Conservation (phyloP, 1,284 basidiomycete genomes). For the Tylopilus orsonianus region DNA sequence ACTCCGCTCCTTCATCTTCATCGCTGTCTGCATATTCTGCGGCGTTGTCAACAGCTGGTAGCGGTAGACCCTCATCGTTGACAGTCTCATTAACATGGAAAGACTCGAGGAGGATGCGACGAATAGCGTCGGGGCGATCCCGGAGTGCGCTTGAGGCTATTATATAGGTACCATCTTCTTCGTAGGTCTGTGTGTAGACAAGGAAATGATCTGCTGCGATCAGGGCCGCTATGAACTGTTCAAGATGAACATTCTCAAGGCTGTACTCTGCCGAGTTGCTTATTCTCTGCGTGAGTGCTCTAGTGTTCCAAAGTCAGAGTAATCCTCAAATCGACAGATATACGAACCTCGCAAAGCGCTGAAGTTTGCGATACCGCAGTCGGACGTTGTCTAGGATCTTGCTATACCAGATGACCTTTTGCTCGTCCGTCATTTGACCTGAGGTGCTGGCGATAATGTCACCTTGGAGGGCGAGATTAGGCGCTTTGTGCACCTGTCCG, state of each 20-base stretch:
- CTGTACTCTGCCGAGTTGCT: conserved; percentile 96
- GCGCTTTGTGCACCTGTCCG: conserved; percentile 24
- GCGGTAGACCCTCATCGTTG: conserved; percentile 49
- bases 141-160: conserved; percentile 84
- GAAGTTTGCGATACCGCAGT: conserved; percentile 90
- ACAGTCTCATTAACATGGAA: conserved; percentile 73
- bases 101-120: conserved; percentile 80
- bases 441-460: conserved; percentile 27
- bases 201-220: conserved; percentile 91
- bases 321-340: conserved; percentile 1
- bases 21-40: conserved; percentile 49
- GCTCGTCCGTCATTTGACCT: conserved; percentile 71
- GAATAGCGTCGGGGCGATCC: conserved; percentile 80
- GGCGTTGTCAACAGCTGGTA: conserved; percentile 45
- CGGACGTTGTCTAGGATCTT: conserved; percentile 95
- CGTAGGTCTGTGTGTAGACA: conserved; percentile 88
- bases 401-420: conserved; percentile 86
- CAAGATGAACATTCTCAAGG: conserved; percentile 79
- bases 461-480: conserved; percentile 26
- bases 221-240: conserved; percentile 78
- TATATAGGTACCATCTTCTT: conserved; percentile 93
- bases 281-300: conserved; percentile 82
- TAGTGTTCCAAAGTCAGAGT: conserved; percentile 32
- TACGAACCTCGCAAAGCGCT: conserved; percentile 84
- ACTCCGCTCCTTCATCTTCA: conserved; percentile 59